phyloP scores from a whole-genome alignment of 164 flowering plant genomes.

The Magnolia kwangsiensis region DNA sequence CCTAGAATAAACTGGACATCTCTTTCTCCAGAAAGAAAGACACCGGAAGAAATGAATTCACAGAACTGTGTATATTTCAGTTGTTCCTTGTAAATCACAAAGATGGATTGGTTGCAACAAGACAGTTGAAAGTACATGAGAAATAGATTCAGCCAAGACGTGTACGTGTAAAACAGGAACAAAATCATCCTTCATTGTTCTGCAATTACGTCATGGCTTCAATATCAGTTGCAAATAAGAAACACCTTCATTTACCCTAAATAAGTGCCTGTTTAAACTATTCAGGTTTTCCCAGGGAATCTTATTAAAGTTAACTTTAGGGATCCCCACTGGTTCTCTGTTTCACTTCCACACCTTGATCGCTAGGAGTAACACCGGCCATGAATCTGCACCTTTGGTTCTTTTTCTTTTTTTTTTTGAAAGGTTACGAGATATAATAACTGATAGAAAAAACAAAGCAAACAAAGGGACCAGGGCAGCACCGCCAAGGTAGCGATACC shows the following conservation, averaged over 20 bases:
- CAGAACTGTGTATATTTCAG: neutral
- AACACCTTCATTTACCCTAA: neutral
- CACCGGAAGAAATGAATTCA: neutral
- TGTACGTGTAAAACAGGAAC: neutral
- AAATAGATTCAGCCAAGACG: neutral
- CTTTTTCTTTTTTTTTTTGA: too few relatives aligned
- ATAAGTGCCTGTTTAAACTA: neutral
- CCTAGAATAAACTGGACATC: neutral
- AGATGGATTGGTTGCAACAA: neutral
- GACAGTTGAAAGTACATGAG: neutral
- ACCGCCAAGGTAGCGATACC: too few relatives aligned
- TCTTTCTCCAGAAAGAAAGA: neutral
- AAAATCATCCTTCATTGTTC: neutral
- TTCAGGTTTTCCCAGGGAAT: too few relatives aligned
- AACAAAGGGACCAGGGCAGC: too few relatives aligned
- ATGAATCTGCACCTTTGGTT: too few relatives aligned
- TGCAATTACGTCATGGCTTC: neutral
- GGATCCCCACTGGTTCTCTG: too few relatives aligned
- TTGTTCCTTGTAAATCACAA: neutral
- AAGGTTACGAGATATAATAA: too few relatives aligned
- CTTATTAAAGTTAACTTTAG: too few relatives aligned
- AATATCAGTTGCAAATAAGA: neutral
- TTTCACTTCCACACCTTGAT: too few relatives aligned
- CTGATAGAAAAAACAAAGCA: too few relatives aligned
- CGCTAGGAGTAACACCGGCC: too few relatives aligned